Base-by-base conservation (phyloP, 2,329 filamentous ascomycete genomes). In the Whalleya microplaca region DNA sequence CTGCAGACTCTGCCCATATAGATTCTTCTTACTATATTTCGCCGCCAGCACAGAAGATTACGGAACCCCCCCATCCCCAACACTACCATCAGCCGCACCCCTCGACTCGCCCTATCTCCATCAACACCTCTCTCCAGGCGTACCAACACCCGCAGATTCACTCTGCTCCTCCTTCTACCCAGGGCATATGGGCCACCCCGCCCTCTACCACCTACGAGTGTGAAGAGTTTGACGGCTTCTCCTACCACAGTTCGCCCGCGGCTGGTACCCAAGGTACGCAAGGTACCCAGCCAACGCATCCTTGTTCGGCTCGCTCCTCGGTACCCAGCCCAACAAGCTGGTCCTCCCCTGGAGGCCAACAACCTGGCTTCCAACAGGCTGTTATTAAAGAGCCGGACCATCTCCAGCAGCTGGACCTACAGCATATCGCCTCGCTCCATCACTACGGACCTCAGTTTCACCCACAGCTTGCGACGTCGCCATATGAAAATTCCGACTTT, bases 181-280 rank as follows among this genome's bases (percentile, higher is more conserved):
- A 63, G 45, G 55, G 56, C 48, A 51, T 63, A 47, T 75, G 73
- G 69, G 68, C 71, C 37, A 77, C 74, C 21, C 74, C 77, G 27
- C 75, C 73, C 10, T 58, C 61, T 8, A 67, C 69, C 8, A 67
- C 68, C 12, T 67, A 69, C 40, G 71, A 75, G 44, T 74, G 66
- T 10, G 72, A 76, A 32, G 76, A 77, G 21, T 67, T 72, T 46
- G 75, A 78, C 19, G 69, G 69, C 55, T 71, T 72, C 51, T 71
- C 71, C 43, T 73, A 71, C 61, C 66, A 70, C 48, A 69, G 66
- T 27, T 74, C 73, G 9, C 71, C 73, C 3, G 65, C 64, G 1
- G 61, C 61, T 29, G 53, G 42, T 4, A 48, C 51, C 20, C 50
- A 50, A 44, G 58, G 48, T n/a, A 18, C 45, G n/a, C 23, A 27